Conservation (phyloP, 2,329 filamentous ascomycete species). For the Talaromyces sp. region DNA sequence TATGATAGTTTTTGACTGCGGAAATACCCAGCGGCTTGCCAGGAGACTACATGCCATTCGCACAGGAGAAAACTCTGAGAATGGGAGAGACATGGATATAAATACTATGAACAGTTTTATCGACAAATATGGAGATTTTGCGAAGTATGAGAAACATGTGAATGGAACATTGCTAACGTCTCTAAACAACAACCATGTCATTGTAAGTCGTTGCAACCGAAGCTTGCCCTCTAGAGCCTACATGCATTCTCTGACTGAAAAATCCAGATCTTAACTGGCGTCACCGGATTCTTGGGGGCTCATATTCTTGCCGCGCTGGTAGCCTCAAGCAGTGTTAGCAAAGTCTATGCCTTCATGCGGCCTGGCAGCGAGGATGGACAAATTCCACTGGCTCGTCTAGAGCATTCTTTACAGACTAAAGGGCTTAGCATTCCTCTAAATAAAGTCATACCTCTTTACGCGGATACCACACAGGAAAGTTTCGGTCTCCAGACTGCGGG, state of each 20-base stretch:
- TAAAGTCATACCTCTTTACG: conserved; percentile 39
- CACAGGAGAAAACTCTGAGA: conserved; percentile 14
- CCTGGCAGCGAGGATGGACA: conserved; percentile 7
- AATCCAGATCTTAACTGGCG: conserved; percentile 36
- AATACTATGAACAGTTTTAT: conserved; percentile 42
- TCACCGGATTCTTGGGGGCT: conserved; percentile 41
- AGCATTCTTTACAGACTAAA: conserved; percentile 19
- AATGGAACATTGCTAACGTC: conserved; percentile 18
- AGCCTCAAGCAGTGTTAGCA: conserved; percentile 28
- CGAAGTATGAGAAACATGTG: conserved; percentile 10
- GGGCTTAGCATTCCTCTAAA: not conserved
- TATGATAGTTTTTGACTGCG: conserved; percentile 38
- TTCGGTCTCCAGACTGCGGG: conserved; percentile 37
- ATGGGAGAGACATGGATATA: conserved; percentile 19
- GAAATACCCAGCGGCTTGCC: conserved; percentile 35
- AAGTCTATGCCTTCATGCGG: conserved; percentile 37
- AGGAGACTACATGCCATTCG: conserved; percentile 27
- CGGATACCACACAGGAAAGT: conserved; percentile 34
- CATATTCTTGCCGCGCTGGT: conserved; percentile 38
- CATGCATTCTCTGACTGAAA: not conserved
- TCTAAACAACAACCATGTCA: conserved; percentile 17
- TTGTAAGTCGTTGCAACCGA: conserved; percentile 18
- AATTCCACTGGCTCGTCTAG: conserved; percentile 19
- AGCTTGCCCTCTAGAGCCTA: not conserved
- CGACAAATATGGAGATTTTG: conserved; percentile 43